Base-by-base conservation (phyloP, 768 basidiomycete species). In the Russula sp. region DNA sequence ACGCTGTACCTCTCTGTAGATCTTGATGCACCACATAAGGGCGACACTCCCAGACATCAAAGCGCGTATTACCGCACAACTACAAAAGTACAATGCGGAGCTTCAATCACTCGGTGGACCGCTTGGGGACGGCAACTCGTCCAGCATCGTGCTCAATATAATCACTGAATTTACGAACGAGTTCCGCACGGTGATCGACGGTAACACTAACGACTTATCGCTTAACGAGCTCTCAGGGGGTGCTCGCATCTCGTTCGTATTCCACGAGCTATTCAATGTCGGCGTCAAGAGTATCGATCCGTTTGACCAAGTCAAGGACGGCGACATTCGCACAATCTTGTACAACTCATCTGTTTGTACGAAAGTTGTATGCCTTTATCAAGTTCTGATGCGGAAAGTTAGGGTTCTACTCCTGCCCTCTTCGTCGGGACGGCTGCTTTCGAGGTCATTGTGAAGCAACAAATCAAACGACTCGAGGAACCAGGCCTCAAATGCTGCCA, bases 31-130 rank as follows among this genome's bases (percentile, higher is more conserved):
- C 76, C 97, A 99, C 76, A 98, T 99, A 73, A 91, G 92, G 61
- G 85, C 91, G 57, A 97, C 94, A 22, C 82, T 99, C n/a, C 97
- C 97, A 37, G 97, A 99, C 73, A 98, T 98, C 81, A 99, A 99
- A 78, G 83, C 86, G 16, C 87, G 95, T 69, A 98, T 99, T 73
- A 81, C 86, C n/a, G 82, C 88, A 64, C 94, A 98, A 70, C 81
- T 95, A 52, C 83, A 87, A 75, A 96, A 95, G 72, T 98, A 82
- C 80, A 91, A 83, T 62, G 79, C 85, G 1, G 97, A 99, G 74
- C 81, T 99, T 49, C 76, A 78, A 48, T 77, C 85, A 10, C 86
- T 99, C 37, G 97, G 97, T 63, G 97, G 97, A 13, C 78, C 91
- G 13, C 74, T 90, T 72, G 94, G 89, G 34, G 95, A 96, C 61